phyloP scores from a whole-genome alignment of 495 filamentous ascomycete species.

The Penicillium manginii region DNA sequence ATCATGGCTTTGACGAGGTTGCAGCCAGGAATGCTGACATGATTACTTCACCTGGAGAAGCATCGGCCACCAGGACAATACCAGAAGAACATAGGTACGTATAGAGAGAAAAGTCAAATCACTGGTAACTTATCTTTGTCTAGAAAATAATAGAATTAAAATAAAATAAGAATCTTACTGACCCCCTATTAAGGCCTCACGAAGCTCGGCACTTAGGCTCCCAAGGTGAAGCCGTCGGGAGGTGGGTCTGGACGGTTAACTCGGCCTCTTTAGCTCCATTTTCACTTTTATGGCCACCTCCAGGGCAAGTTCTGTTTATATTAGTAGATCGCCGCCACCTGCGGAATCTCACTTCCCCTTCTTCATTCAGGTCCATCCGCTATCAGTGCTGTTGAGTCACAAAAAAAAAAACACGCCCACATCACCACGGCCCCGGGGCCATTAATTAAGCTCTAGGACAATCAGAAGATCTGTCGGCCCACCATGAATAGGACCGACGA shows the following conservation, averaged over 20 bases:
- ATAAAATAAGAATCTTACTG: background rate
- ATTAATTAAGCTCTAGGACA: background rate
- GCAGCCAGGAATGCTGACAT: background rate
- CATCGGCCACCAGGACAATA: background rate
- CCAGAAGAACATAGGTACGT: background rate
- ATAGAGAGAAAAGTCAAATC: background rate
- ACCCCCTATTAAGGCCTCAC: background rate
- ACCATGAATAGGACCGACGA: conserved; percentile 19
- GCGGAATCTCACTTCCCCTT: background rate
- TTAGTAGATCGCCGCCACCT: conserved; percentile 4
- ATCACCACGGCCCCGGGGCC: conserved; percentile 3
- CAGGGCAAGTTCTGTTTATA: conserved; percentile 14
- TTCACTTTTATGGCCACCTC: conserved; percentile 8
- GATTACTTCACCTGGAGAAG: background rate
- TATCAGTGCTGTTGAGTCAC: background rate
- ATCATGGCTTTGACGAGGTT: background rate
- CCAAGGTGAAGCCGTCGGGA: conserved; percentile 17
- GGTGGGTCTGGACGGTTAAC: conserved; percentile 30
- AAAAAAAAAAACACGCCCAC: background rate
- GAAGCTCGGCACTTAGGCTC: conserved; percentile 16
- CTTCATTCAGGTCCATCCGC: background rate
- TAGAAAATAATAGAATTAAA: background rate
- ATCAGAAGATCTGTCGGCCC: background rate
- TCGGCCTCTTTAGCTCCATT: conserved; percentile 18
- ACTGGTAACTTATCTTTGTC: background rate